Evolutionary conservation across 495 filamentous ascomycete genomes (phyloP).

Genomic region (Trichoderma asperelloides): DNA sequence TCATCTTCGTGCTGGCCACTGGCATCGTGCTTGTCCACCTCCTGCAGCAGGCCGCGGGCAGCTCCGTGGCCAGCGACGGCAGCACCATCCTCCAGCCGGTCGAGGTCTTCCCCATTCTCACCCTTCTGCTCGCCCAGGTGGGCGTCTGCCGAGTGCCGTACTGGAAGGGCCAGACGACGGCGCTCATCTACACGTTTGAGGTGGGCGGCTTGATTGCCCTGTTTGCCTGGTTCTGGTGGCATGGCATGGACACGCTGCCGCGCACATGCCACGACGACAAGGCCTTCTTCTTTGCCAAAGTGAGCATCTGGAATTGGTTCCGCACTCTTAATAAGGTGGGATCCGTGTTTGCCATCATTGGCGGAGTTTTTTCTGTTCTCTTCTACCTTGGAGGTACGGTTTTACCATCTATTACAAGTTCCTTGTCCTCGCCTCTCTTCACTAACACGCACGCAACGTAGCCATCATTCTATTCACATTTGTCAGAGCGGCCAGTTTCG

Average conservation of each 20-base stretch:
- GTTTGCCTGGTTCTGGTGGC: constrained; percentile 17
- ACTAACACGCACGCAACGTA: background rate
- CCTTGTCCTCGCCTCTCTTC: background rate
- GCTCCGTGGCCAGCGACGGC: no score
- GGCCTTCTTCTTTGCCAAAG: constrained; percentile 18
- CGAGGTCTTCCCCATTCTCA: constrained; percentile 6
- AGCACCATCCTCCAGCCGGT: background rate
- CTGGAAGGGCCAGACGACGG: constrained; percentile 4
- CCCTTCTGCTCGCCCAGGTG: background rate
- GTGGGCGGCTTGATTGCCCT: background rate
- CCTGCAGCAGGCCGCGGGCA: background rate
- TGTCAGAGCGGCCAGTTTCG: background rate
- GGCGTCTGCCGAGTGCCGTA: background rate
- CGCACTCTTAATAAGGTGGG: constrained; percentile 18
- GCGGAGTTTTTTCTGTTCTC: background rate
- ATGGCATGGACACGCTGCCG: constrained; percentile 15
- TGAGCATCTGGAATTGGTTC: constrained; percentile 18
- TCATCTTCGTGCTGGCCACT: background rate
- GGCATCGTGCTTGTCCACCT: background rate
- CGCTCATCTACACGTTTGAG: background rate
- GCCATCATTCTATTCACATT: background rate
- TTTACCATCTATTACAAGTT: background rate
- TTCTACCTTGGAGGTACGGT: background rate
- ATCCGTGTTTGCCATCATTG: background rate
- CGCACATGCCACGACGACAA: constrained; percentile 13